Evolutionary conservation across 2,329 filamentous ascomycete genomes (phyloP), one percentile per base, ranked within the genome.

Genomic region (Ceratocystis cubensis): DNA sequence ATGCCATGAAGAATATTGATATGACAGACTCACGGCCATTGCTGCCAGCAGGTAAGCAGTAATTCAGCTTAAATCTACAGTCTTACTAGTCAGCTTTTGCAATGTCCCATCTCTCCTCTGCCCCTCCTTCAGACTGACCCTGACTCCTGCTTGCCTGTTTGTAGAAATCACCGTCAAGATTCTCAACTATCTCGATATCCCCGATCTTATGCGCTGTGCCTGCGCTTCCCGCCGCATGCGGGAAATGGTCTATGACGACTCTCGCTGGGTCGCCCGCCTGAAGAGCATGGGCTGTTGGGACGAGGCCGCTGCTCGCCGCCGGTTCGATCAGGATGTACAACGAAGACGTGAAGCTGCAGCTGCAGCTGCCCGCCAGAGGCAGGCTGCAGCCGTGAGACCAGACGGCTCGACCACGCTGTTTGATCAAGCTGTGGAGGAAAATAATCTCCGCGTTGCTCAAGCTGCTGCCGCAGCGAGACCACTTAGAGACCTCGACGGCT

Each of bases 221-320:
- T 86, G 88, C 69, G 86, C 89, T 28, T 96, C 91, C 67, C 88
- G 84, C 73, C 88, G 90, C 69, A 84, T 97, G 82, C 88, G 88
- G 73, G 94, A 99, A 77, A 99, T 99, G 92, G 92, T 96, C 2
- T 99, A 97, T 76, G 94, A 99, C 75, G 94, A 99, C 75, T 90
- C 91, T 63, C 84, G 93, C 78, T 99, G 94, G 94, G 88, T 97
- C 48, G 85, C 89, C 70, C 84, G 89, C 69, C 77, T 99, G 65
- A 88, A 88, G 74, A 86, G 82, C 67, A 96, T 99, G 86, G 89
- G 88, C 1, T 88, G 89, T 70, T 99, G 94, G 94, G 88, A 96
- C 73, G 94, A 99, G 74, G 75, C 79, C 2, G 93, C 96, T 74
- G 94, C 94, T 3, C 83, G 92, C 69, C 85, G 84, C 71, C 80